phyloP scores from a whole-genome alignment of 345 rosid species.

The Tarenaya hassleriana region DNA sequence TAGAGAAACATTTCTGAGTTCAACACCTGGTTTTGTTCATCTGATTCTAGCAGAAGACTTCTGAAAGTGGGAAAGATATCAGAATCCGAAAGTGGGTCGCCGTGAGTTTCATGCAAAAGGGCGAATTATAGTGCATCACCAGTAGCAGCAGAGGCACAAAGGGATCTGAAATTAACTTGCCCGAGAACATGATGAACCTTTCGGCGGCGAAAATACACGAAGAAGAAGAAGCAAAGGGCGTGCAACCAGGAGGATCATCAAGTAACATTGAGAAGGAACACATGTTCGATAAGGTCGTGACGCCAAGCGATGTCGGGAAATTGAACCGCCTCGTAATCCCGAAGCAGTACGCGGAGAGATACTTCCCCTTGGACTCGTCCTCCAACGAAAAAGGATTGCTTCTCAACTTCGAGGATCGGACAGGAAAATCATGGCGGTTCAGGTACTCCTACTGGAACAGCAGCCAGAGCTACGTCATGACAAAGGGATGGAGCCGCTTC shows the following conservation, averaged over 20 bases:
- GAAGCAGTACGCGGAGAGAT: constrained; percentile 76
- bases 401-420: constrained; percentile 74
- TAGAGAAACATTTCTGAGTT: constrained; percentile 17
- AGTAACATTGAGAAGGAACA: constrained; percentile 45
- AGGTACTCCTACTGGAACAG: constrained; percentile 94
- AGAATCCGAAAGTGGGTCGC: constrained; percentile 21
- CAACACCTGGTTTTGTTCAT: background rate
- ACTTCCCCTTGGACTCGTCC: constrained; percentile 56
- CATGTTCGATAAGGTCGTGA: constrained; percentile 80
- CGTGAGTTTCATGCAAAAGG: constrained; percentile 30
- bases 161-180: constrained; percentile 17
- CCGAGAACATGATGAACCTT: constrained; percentile 40
- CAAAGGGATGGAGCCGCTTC: constrained; percentile 94
- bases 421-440: constrained; percentile 77
- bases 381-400: constrained; percentile 67
- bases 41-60: constrained; percentile 17
- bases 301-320: constrained; percentile 83
- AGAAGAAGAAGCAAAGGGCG: constrained; percentile 25
- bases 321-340: constrained; percentile 76
- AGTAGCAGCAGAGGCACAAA: too few species aligned
- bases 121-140: background rate
- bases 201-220: constrained; percentile 40
- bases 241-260: constrained; percentile 14
- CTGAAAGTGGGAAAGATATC: background rate
- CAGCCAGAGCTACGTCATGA: constrained; percentile 97